These are phyloP conservation scores for Tetrahymena elliotti DNA, from an alignment of 73 alveolate genomes.

Conservation along the genomic window DNA sequence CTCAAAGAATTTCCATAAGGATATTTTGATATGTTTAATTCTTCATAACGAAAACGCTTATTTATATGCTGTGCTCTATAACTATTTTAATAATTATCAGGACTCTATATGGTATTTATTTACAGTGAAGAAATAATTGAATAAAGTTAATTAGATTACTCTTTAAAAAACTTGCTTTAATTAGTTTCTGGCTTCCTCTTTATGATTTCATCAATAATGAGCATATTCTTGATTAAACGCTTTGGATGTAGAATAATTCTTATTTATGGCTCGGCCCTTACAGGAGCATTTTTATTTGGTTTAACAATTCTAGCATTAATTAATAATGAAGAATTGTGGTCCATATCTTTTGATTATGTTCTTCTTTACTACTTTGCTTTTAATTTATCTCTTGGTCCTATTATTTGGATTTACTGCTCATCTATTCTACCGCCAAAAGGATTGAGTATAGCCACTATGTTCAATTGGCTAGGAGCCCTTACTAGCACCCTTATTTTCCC, in stretches of 20 bases:
- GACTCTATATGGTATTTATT: not conserved
- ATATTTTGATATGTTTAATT: not conserved
- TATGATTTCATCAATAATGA: no score
- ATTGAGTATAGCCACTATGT: not conserved
- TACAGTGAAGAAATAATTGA: no score
- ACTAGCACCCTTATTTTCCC: no score
- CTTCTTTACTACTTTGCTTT: not conserved
- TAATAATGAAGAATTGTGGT: no score
- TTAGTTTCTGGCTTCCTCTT: no score
- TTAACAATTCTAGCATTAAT: not conserved
- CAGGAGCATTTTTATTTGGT: not conserved
- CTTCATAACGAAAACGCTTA: not conserved
- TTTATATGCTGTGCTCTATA: not conserved
- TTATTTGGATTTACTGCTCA: not conserved
- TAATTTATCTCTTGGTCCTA: not conserved
- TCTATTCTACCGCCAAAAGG: not conserved
- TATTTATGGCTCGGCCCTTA: not conserved
- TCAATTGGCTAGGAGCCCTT: no score
- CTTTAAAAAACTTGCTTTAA: no score
- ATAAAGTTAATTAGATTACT: no score
- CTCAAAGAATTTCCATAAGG: not conserved
- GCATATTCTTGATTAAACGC: no score
- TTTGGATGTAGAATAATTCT: not conserved
- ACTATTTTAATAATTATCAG: not conserved
- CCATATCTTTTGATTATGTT: not conserved